A percentile compares a stretch with the other conserved stretches of the same genome.
Evolutionary conservation across 2,329 filamentous ascomycete genomes (phyloP).

Genomic region (Diaporthe citrichinensis): DNA sequence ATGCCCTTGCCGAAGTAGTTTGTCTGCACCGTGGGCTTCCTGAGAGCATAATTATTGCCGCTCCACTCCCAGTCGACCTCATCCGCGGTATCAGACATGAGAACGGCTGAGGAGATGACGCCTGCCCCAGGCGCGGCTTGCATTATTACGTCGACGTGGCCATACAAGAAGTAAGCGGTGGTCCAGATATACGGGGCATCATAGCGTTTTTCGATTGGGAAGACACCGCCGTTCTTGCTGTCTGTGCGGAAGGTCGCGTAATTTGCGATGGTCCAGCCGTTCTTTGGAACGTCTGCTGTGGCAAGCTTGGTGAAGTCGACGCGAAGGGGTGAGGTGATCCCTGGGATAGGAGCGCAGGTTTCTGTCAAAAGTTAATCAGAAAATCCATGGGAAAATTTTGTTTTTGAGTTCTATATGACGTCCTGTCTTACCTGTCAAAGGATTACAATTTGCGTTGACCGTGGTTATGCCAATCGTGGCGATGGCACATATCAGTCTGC

Average conservation of each 20-base stretch:
- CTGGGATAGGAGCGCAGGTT: conserved; percentile 19
- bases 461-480: conserved; percentile 5
- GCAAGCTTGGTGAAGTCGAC: conserved; percentile 21
- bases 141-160: conserved; percentile 19
- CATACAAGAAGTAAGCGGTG: conserved; percentile 20
- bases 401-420: neutral
- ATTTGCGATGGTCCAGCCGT: conserved; percentile 23
- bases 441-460: conserved; percentile 26
- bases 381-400: neutral
- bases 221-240: conserved; percentile 5
- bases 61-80: conserved; percentile 35
- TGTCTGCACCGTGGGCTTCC: conserved; percentile 3
- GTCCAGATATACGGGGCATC: conserved; percentile 33
- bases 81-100: conserved; percentile 8
- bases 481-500: conserved; percentile 3
- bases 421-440: conserved; percentile 9
- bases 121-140: conserved; percentile 25
- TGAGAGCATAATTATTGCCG: conserved; percentile 1
- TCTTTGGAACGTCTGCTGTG: conserved; percentile 1
- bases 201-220: conserved; percentile 11
- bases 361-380: neutral
- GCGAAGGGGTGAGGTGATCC: neutral
- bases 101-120: conserved; percentile 5
- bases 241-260: conserved; percentile 17
- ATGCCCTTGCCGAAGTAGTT: conserved; percentile 31